These are phyloP conservation scores for Globisporangium lucens DNA, from an alignment of 352 stramenopile genomes.

Conservation along the genomic window DNA sequence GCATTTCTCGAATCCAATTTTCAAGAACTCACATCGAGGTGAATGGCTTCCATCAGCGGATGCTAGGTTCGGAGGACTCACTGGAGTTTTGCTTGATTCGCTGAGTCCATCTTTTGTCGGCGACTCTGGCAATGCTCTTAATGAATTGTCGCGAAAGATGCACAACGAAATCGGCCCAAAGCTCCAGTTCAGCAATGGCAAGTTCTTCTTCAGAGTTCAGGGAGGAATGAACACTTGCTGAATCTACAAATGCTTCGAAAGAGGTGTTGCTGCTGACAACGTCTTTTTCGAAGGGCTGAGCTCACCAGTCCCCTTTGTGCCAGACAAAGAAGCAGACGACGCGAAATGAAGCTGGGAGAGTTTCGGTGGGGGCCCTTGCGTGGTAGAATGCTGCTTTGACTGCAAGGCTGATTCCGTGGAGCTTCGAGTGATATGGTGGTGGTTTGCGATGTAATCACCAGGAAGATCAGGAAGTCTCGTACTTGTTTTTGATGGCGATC, in stretches of 20 bases:
- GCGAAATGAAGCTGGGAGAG: slow-evolving; percentile 9
- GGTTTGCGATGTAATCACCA: slow-evolving; percentile 23
- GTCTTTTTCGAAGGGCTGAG: slow-evolving; percentile 3
- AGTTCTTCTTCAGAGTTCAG: slow-evolving; percentile 21
- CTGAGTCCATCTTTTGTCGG: background rate
- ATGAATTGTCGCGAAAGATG: slow-evolving; percentile 30
- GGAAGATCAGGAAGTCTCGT: slow-evolving; percentile 17
- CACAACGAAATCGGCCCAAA: slow-evolving; percentile 40
- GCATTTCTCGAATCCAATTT: slow-evolving; percentile 45
- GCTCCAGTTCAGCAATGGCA: slow-evolving; percentile 62
- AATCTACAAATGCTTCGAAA: slow-evolving; percentile 26
- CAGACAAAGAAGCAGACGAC: background rate
- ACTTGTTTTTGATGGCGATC: slow-evolving; percentile 6
- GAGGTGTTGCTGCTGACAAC: background rate
- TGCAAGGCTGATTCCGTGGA: slow-evolving; percentile 21
- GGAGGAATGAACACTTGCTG: slow-evolving; percentile 33
- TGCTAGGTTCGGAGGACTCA: background rate
- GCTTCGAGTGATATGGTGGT: slow-evolving; percentile 34
- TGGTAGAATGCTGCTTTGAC: background rate
- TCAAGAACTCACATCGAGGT: slow-evolving; percentile 23
- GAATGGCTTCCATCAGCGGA: background rate
- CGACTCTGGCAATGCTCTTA: background rate
- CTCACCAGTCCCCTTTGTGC: background rate
- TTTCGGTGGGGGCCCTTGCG: background rate
- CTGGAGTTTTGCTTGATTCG: background rate